Percentiles rank a stretch among this genome's conserved stretches.
These are phyloP conservation scores for Penicillium paneum DNA, from an alignment of 2,329 filamentous ascomycete genomes.

Conservation along the genomic window DNA sequence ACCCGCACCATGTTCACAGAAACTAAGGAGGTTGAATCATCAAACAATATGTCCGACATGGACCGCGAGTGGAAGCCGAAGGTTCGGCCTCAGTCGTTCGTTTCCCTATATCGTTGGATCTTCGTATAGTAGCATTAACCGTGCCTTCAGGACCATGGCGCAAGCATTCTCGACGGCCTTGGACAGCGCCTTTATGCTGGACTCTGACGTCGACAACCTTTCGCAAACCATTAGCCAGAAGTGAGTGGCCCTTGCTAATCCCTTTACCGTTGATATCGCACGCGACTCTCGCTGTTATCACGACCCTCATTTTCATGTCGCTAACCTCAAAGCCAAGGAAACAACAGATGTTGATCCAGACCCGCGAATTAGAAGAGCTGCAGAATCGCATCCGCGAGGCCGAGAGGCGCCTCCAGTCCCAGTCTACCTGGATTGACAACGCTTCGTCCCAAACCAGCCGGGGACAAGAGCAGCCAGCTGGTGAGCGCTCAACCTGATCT, in stretches of 20 bases:
- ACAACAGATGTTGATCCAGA: constrained; percentile 69
- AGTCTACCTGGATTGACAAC: constrained; percentile 20
- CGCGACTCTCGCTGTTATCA: background rate
- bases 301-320: background rate
- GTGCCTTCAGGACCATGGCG: constrained; percentile 68
- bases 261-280: constrained; percentile 13
- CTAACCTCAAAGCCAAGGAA: constrained; percentile 56
- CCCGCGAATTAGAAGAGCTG: constrained; percentile 77
- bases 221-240: constrained; percentile 75
- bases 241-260: constrained; percentile 52
- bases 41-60: constrained; percentile 53
- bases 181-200: constrained; percentile 85
- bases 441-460: constrained; percentile 3
- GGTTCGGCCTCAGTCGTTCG: constrained; percentile 79
- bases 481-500: constrained; percentile 24
- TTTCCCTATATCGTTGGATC: constrained; percentile 26
- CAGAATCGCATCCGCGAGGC: constrained; percentile 81
- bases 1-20: background rate
- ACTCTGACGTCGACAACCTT: constrained; percentile 70
- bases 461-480: constrained; percentile 18
- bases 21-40: background rate
- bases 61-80: constrained; percentile 78
- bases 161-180: constrained; percentile 82
- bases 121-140: constrained; percentile 21
- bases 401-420: constrained; percentile 67